Evolutionary conservation across 805 yeast genomes (phyloP), one percentile per base, ranked within the genome.

Genomic region (Cyberlindnera nakhonratchasimensis): DNA sequence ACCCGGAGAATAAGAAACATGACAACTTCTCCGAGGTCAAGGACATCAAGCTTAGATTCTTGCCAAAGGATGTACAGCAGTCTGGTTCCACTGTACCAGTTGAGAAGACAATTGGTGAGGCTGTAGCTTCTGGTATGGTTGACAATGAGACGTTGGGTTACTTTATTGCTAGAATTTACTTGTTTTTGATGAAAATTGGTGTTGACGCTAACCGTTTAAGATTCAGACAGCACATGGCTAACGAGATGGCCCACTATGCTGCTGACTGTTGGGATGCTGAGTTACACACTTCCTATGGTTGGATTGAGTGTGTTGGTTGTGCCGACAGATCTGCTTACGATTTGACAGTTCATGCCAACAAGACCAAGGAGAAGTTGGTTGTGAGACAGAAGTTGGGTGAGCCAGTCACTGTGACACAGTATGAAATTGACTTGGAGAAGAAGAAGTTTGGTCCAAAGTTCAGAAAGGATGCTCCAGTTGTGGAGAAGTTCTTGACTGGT

Each of bases 211-310:
- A 69, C 43, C 81, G 88, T 60, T 69, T 93, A 64, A 81, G 99
- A 67, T 93, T 93, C 80, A 86, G 99, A 75, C 99, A 93, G 74
- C 99, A 93, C 70, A 82, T 93, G 95, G 75, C 82, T 56, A 93
- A 93, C 65, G 99, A 93, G 73, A 93, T 93, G 99, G 99, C 99
- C 16, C 99, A 93, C 67, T 93, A 93, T 66, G 99, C 99, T 47
- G 82, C 95, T 54, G 99, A 93, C 71, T 93, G 99, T 75, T 93
- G 99, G 99, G 99, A 93, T 71, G 97, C 96, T 52, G 99, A 93
- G 73, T 75, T 93, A 59, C 82, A 86, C 57, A 82, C 96, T 32
- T 87, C 96, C 25, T 93, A 88, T 59, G 99, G 99, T 58, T 93
- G 99, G 99, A 86, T 93, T 58, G 99, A 93, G 73, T 95, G 99